Evolutionary conservation across 1,139 yeast species (phyloP).

Genomic region (Pichia sp.): DNA sequence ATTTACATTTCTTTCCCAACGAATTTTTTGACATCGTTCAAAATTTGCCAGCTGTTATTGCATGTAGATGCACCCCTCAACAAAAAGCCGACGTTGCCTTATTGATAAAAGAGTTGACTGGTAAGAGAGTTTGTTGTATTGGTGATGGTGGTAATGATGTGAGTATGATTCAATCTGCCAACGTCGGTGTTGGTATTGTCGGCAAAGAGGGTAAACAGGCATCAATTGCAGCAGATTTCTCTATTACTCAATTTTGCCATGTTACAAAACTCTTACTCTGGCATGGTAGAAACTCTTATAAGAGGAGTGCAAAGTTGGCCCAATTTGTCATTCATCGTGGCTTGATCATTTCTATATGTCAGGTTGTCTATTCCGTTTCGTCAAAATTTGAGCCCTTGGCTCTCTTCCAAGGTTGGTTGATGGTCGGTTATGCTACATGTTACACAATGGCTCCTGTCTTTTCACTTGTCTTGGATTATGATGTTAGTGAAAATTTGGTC

Average conservation of each 20-base stretch:
- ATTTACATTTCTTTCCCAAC: constrained; percentile 54
- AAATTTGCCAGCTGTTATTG: constrained; percentile 83
- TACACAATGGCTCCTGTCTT: constrained; percentile 99
- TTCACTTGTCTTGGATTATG: constrained; percentile 84
- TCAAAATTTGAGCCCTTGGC: constrained; percentile 92
- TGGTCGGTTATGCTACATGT: constrained; percentile 97
- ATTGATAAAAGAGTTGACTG: constrained; percentile 71
- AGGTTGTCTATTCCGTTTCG: constrained; percentile 84
- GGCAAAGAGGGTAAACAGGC: constrained; percentile 99
- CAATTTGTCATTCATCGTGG: constrained; percentile 98
- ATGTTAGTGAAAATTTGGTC: constrained; percentile 86
- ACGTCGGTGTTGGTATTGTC: constrained; percentile 97
- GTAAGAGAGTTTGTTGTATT: constrained; percentile 90
- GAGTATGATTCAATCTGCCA: constrained; percentile 98
- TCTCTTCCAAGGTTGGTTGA: constrained; percentile 88
- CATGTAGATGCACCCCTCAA: constrained; percentile 98
- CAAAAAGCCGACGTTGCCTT: constrained; percentile 95
- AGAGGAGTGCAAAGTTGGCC: constrained; percentile 88
- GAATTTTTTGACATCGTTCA: constrained; percentile 79
- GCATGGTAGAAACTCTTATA: constrained; percentile 98
- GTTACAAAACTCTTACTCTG: constrained; percentile 81
- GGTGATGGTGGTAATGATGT: constrained; percentile 99
- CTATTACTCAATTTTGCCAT: constrained; percentile 87
- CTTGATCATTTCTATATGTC: constrained; percentile 89
- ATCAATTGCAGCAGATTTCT: constrained; percentile 93